Conservation (phyloP, 2,329 filamentous ascomycete genomes). For the Tolypocladium guangdongense region DNA sequence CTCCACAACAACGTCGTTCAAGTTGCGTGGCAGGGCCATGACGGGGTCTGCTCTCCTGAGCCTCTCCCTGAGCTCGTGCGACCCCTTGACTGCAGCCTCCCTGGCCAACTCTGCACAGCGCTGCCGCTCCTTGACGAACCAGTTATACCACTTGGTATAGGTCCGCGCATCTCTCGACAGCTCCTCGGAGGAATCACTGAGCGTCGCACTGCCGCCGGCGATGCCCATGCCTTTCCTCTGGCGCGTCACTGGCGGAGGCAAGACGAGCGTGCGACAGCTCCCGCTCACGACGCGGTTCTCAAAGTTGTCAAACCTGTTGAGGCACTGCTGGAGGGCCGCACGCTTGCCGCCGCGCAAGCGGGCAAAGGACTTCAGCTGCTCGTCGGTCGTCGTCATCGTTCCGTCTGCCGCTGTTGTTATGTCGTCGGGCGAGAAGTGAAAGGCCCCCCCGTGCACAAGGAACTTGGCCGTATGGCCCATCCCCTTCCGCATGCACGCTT, state of each 20-base stretch:
- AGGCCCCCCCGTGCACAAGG: neutral
- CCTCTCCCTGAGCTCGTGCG: too few relatives aligned
- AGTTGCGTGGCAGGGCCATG: too few relatives aligned
- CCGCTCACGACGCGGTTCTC: slow-evolving; percentile 20
- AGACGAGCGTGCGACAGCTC: neutral
- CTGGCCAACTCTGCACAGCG: too few relatives aligned
- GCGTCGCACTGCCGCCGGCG: too few relatives aligned
- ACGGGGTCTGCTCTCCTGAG: too few relatives aligned
- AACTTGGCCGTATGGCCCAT: slow-evolving; percentile 9
- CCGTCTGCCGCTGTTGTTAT: neutral
- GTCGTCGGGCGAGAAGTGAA: neutral
- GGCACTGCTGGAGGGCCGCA: slow-evolving; percentile 32
- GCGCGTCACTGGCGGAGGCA: too few relatives aligned
- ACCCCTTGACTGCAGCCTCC: too few relatives aligned
- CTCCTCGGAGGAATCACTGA: too few relatives aligned
- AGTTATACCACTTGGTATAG: too few relatives aligned
- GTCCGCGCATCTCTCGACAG: too few relatives aligned
- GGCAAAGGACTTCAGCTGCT: slow-evolving; percentile 16
- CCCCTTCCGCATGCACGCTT: slow-evolving; percentile 17
- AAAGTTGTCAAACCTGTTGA: slow-evolving; percentile 24
- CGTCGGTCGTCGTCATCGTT: neutral
- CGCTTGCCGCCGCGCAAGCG: slow-evolving; percentile 30
- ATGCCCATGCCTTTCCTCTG: too few relatives aligned
- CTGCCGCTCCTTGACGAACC: too few relatives aligned
- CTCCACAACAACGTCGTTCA: neutral